Percentiles rank a stretch among this genome's conserved stretches.
Evolutionary conservation across 441 rosid species (phyloP).

Genomic region (Mallotus repandus): DNA sequence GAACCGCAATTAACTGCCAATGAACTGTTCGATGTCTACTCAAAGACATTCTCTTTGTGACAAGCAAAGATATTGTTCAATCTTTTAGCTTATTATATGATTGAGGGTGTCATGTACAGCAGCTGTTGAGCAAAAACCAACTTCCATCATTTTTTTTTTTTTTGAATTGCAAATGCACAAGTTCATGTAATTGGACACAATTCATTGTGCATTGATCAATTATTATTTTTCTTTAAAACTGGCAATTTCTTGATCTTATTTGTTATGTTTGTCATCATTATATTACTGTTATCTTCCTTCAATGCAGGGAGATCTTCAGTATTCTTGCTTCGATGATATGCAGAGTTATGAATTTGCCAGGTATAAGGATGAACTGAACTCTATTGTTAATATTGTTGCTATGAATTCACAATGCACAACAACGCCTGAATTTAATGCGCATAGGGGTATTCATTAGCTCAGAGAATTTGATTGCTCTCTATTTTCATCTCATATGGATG

Average conservation of each 20-base stretch:
- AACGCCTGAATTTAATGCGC: not conserved
- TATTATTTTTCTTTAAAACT: not conserved
- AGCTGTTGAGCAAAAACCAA: not conserved
- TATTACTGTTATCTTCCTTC: not conserved
- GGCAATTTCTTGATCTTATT: not conserved
- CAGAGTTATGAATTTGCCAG: not conserved
- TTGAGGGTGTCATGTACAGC: conserved; percentile 3
- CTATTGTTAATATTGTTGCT: not conserved
- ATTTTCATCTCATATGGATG: not conserved
- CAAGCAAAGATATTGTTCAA: not conserved
- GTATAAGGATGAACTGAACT: no score
- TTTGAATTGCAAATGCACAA: conserved; percentile 1
- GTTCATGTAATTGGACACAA: not conserved
- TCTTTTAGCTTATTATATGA: not conserved
- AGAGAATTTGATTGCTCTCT: not conserved
- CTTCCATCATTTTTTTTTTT: not conserved
- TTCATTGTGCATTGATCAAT: no score
- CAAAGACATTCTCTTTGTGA: conserved; percentile 65
- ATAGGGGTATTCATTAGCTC: not conserved
- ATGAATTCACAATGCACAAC: not conserved
- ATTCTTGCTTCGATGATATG: not conserved
- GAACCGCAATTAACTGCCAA: conserved; percentile 80
- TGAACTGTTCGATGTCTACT: conserved; percentile 68
- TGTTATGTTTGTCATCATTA: not conserved
- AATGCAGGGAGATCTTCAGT: not conserved